Evolutionary conservation across 495 filamentous ascomycete species (phyloP), one percentile per base, ranked within the genome.

Genomic region (Penicillium coprophilum): DNA sequence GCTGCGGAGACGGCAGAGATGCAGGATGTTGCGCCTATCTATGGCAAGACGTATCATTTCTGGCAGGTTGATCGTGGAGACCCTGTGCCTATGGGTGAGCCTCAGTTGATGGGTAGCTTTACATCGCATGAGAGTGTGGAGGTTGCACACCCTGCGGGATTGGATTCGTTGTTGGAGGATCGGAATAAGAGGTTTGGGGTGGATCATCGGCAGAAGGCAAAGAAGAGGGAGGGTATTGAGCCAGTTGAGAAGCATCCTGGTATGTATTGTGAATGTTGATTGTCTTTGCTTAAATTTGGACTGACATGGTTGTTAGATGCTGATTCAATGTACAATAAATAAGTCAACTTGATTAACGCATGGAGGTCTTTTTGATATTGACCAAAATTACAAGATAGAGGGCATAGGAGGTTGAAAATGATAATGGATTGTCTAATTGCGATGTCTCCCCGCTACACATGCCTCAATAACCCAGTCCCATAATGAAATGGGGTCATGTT

Each of bases 41-140:
- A 96, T 58, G 91, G 91, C n/a, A 95, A 96, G 71, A 84, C 86
- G n/a, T 96, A 86, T 72, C 91, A 92, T 65, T 74, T 94, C 48
- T 96, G 91, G 91, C 90, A 95, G 79, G 81, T 87, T 27, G 90
- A 95, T 67, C 75, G 83, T n/a, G 91, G 92, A 6, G 82, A 94
- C 64, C 66, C 81, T 59, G 60, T 96, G 60, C 89, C 90, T 20
- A 64, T 94, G 53, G 90, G 91, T 0, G 73, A 76, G 70, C 89
- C 90, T 56, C 71, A 87, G 74, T 72, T 96, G 58, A 93, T 94
- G 90, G 84, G 79, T 39, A 92, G 87, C 65, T 87, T 86, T 64
- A 86, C 82, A 12, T 69, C 73, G 5, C 71, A 79, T 34, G 81
- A 77, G 12, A 84, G 84, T 66, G 71, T 86, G 20, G 61, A 77